Percentiles rank a stretch among this genome's conserved stretches.
Conservation (phyloP, 2,329 filamentous ascomycete genomes). For the Botryotinia calthae region DNA sequence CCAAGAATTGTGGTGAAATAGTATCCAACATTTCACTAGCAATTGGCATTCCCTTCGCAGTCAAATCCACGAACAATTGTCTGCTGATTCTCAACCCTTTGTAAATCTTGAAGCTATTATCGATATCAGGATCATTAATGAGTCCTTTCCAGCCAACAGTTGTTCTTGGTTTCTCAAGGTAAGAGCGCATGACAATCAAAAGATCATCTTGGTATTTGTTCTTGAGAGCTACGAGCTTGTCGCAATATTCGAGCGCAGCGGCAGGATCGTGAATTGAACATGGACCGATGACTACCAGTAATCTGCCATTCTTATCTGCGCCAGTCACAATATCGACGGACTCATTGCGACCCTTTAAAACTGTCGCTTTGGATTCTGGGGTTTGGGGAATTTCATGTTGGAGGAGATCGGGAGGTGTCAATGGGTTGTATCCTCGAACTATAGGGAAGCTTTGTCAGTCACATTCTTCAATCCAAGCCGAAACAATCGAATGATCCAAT, state of each 20-base stretch:
- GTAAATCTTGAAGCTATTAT: conserved; percentile 98
- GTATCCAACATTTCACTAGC: conserved; percentile 98
- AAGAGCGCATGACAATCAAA: conserved; percentile 94
- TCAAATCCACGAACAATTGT: conserved; percentile 91
- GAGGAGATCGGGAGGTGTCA: conserved; percentile 90
- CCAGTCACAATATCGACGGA: conserved; percentile 67
- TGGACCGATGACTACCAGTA: conserved; percentile 84
- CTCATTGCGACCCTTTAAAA: conserved; percentile 61
- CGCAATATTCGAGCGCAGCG: conserved; percentile 90
- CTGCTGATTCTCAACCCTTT: conserved; percentile 86
- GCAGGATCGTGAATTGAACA: conserved; percentile 96
- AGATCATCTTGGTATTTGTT: conserved; percentile 87
- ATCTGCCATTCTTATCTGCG: conserved; percentile 53
- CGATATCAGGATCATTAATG: conserved; percentile 98
- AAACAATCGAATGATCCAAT: background rate
- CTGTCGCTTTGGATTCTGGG: conserved; percentile 47
- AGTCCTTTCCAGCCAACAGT: conserved; percentile 98
- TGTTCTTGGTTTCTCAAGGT: conserved; percentile 97
- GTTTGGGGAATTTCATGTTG: conserved; percentile 80
- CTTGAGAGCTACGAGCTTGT: conserved; percentile 74
- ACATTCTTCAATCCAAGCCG: conserved; percentile 2
- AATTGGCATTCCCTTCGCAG: conserved; percentile 88
- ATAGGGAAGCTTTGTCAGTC: background rate
- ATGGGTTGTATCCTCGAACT: conserved; percentile 73
- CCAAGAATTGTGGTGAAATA: conserved; percentile 94